Evolutionary conservation across 768 basidiomycete genomes (phyloP), one percentile per base, ranked within the genome.

Genomic region (Phanerodontia chrysosporium): DNA sequence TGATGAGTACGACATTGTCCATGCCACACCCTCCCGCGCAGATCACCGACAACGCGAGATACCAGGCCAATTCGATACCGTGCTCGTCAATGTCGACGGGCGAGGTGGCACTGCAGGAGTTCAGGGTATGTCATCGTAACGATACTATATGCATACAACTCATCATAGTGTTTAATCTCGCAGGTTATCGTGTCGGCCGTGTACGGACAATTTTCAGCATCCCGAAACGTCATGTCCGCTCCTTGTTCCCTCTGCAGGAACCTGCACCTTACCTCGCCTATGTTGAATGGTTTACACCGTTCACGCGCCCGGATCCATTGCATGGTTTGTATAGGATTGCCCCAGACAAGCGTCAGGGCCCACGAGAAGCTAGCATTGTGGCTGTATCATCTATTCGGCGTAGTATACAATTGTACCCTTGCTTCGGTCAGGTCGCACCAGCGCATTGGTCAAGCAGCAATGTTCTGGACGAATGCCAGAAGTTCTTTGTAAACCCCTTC

Each of bases 1-100:
- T 0, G 44, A 48, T 49, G 64, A 64, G 18, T 45, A 68, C 7
- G 74, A 77, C 57, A 53, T 67, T n/a, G 62, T 74, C 6, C 73
- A 78, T 63, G 67, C 61, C 6, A 51, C 69, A 35, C 73, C 51
- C 13, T 9, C 51, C 4, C 32, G 51, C 2, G 6, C 6, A 5
- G 36, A 53, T 18, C 6, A 29, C 13, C 61, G 61, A 5, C 60
- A 65, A 0, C 45, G 57, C 2, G 7, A n/a, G 0, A 55, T 70
- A 27, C 68, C 68, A 2, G 70, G 60, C 1, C 62, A 70, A 1
- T 78, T 77, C 64, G 76, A 80, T 58, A 75, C 69, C 1, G 72
- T 60, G 0, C 58, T 75, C 1, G 59, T 72, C 22, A 67, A 46
- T n/a, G 45, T 10, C 10, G 8, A 36, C 8, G 46, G 46, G 18